Evolutionary conservation across 257 asterid species (phyloP).

Genomic region (Solanum virginianum): DNA sequence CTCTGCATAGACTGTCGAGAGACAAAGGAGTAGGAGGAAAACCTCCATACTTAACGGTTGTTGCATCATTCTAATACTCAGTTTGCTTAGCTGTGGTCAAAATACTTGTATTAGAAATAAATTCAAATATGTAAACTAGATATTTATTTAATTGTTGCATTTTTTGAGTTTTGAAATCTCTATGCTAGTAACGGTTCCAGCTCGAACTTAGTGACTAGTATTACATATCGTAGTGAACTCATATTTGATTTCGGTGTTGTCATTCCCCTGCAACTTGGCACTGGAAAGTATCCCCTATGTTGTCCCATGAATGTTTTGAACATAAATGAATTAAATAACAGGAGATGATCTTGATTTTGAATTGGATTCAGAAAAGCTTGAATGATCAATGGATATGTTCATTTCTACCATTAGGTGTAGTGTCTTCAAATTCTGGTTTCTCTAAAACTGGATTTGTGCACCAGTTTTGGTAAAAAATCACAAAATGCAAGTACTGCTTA

Average conservation of each 20-base stretch:
- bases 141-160: not conserved
- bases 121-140: not conserved
- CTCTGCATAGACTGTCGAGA: slow-evolving; percentile 37
- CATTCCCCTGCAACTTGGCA: not conserved
- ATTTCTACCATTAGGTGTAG: not conserved
- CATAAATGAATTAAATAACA: not conserved
- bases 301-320: not conserved
- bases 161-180: not conserved
- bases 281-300: not conserved
- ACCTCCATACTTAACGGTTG: slow-evolving; percentile 68
- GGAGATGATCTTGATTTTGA: not conserved
- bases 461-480: not conserved
- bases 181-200: not conserved
- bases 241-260: not conserved
- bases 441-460: not conserved
- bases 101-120: not conserved
- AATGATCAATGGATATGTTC: not conserved
- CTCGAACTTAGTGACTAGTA: not conserved
- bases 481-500: not conserved
- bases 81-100: not conserved
- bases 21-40: slow-evolving; percentile 41
- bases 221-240: not conserved
- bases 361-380: not conserved
- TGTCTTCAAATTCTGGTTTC: not conserved
- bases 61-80: not conserved